These are phyloP conservation scores for Picea abies DNA, from an alignment of 83 land plant genomes.

Conservation along the genomic window DNA sequence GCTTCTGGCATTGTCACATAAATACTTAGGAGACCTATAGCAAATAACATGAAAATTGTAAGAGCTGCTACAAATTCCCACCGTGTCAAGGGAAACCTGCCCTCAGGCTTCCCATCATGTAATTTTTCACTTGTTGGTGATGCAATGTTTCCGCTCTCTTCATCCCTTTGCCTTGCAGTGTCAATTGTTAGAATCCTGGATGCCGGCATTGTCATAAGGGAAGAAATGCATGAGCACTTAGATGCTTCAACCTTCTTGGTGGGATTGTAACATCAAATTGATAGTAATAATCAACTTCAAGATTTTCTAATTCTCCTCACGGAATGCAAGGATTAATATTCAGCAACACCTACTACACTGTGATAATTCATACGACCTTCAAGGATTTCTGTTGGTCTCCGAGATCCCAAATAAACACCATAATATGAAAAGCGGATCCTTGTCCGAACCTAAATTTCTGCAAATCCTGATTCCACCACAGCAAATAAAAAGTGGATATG, in stretches of 20 bases:
- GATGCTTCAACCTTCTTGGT: slow-evolving; percentile 11
- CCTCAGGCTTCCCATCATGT: slow-evolving; percentile 8
- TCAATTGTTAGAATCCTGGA: slow-evolving; percentile 3
- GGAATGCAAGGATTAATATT: not conserved
- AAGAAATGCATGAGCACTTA: not conserved
- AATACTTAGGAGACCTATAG: slow-evolving; percentile 36
- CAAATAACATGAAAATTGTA: slow-evolving; percentile 35
- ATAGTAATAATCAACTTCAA: not conserved
- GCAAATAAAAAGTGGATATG: not conserved
- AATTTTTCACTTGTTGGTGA: slow-evolving; percentile 1
- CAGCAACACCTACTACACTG: not conserved
- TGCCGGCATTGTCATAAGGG: not conserved
- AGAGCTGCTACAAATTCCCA: slow-evolving; percentile 43
- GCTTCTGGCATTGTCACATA: slow-evolving; percentile 62
- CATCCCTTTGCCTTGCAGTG: slow-evolving; percentile 14
- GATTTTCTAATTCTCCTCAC: not conserved
- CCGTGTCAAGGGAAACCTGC: slow-evolving; percentile 34
- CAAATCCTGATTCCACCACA: not conserved
- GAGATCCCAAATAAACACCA: not conserved
- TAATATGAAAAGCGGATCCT: not conserved
- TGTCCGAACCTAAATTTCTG: not conserved
- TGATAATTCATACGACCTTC: not conserved
- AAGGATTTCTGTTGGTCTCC: not conserved
- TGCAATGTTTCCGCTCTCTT: slow-evolving; percentile 6
- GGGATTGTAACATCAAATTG: not conserved